A percentile compares a stretch with the other conserved stretches of the same genome.
These are phyloP conservation scores for Sordariomycetes sp. DNA, from an alignment of 2,329 filamentous ascomycete species.

Conservation along the genomic window DNA sequence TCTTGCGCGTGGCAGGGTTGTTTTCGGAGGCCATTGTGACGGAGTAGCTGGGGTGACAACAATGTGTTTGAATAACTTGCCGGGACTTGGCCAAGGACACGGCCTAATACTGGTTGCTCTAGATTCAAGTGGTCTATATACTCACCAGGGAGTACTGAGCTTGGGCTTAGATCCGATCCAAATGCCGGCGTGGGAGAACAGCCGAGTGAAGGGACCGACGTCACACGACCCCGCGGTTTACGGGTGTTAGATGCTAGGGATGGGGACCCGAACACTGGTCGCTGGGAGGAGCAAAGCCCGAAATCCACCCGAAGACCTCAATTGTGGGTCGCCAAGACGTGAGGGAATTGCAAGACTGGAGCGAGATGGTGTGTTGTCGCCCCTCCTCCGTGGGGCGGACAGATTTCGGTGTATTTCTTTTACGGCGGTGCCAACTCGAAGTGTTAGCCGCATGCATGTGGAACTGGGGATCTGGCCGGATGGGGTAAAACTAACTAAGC, in stretches of 20 bases:
- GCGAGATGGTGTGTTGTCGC: not conserved
- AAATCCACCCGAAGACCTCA: not conserved
- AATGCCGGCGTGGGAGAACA: not conserved
- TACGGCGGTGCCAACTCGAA: not conserved
- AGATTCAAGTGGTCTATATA: not conserved
- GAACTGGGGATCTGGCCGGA: no score
- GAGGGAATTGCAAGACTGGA: not conserved
- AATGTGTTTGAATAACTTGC: not conserved
- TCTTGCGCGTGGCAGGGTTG: constrained; percentile 5
- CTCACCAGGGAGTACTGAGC: not conserved
- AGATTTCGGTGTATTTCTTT: not conserved
- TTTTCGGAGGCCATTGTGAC: not conserved
- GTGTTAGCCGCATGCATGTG: no score
- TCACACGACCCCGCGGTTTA: not conserved
- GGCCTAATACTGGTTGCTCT: not conserved
- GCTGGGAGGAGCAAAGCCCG: not conserved
- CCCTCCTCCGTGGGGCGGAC: not conserved
- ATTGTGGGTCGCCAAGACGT: not conserved
- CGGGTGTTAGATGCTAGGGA: not conserved
- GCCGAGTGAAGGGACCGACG: not conserved
- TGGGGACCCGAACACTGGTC: not conserved
- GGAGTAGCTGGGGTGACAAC: not conserved
- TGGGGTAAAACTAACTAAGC: no score
- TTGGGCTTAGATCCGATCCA: not conserved
- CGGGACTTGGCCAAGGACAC: not conserved